Evolutionary conservation across 2,329 filamentous ascomycete species (phyloP), one percentile per base, ranked within the genome.

Genomic region (Ophiostoma tasmaniense): DNA sequence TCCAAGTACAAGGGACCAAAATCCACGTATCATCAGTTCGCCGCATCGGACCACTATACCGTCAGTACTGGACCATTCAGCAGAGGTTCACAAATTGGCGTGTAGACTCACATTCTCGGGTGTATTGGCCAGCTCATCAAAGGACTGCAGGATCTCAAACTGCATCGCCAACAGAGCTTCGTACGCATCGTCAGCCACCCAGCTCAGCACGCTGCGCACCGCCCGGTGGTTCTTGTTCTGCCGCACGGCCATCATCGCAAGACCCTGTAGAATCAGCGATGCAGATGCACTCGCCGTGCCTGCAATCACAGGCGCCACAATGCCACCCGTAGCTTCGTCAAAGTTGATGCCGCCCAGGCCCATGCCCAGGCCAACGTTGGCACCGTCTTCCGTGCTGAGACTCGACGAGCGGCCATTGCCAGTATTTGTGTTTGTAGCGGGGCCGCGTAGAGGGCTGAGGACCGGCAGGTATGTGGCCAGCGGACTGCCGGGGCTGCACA

Each of bases 181-280:
- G 72, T 87, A 87, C 65, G 87, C 86, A 67, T 90, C 89, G 75
- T 93, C 90, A 71, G 80, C 77, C 80, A 95, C 92, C 86, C 91
- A 93, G 77, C 92, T 92, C 70, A 96, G 78, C 64, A 96, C 81
- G 67, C 89, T 90, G 70, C 88, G 88, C 72, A 85, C 85, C 67
- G 90, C 88, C 71, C 90, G 91, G 76, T 93, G 87, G 73, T 86
- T 86, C 78, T 93, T 94, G 77, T 92, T 90, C 79, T 95, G 92
- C 69, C 90, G 86, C 74, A 95, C 87, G 0, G 90, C 91, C 80
- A 96, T 87, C 71, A 96, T 79, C 17, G 92, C 90, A 72, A 96
- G 79, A 0, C 92, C 92, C 78, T 96, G 92, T 17, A 87, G 75
- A 70, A 94, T 83, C 14, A 71, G 95, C 0, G 85, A 88, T 35